Percentiles rank a stretch among this genome's conserved stretches.
These are phyloP conservation scores for Carex kokanica DNA, from an alignment of 176 grass and related monocot genomes.

Conservation along the genomic window DNA sequence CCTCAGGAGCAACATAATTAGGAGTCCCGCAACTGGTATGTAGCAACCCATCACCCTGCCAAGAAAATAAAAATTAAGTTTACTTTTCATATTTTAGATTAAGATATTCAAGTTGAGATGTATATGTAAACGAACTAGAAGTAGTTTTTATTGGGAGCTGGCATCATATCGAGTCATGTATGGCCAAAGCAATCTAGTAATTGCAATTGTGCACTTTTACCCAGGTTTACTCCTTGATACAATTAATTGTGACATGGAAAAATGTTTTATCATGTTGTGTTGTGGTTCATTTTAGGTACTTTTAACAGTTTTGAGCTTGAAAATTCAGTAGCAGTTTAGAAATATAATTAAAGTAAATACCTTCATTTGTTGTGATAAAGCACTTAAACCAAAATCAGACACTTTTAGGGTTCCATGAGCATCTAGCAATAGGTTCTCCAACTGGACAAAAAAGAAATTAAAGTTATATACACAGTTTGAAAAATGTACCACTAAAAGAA, in stretches of 20 bases:
- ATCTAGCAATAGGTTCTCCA: slow-evolving; percentile 97
- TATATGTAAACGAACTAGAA: background rate
- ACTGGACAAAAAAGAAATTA: slow-evolving; percentile 45
- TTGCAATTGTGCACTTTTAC: background rate
- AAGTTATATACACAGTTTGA: slow-evolving; percentile 25
- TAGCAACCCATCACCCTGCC: slow-evolving; percentile 80
- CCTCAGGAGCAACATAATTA: slow-evolving; percentile 99
- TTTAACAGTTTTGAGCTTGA: background rate
- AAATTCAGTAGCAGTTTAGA: background rate
- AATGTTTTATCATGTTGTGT: background rate
- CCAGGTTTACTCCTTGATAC: background rate
- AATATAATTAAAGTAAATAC: slow-evolving; percentile 30
- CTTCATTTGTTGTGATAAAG: slow-evolving; percentile 89
- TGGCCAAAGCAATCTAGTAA: background rate
- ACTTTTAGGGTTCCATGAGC: slow-evolving; percentile 84
- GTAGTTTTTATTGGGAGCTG: background rate
- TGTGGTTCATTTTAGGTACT: background rate
- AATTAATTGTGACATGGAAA: background rate
- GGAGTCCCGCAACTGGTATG: slow-evolving; percentile 99
- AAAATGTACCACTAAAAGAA: slow-evolving; percentile 16
- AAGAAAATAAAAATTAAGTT: slow-evolving; percentile 17
- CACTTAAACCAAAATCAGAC: slow-evolving; percentile 96
- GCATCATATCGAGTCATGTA: background rate
- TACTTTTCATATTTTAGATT: slow-evolving; percentile 20
- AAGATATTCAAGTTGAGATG: background rate